Base-by-base conservation (phyloP, 306 rosid species). In the Pterocarpus santalinus region DNA sequence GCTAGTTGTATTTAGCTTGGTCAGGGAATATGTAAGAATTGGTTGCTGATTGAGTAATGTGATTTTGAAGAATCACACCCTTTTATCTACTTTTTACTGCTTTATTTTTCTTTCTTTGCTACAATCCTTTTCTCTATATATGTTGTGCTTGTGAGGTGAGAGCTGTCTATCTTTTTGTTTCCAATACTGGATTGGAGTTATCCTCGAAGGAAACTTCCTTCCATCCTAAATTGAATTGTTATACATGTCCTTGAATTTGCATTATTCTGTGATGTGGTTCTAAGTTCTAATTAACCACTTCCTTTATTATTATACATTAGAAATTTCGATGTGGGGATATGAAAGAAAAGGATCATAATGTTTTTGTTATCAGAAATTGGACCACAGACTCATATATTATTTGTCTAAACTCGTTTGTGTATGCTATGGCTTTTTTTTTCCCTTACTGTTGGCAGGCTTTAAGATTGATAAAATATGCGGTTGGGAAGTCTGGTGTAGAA, bases 401-500 rank as follows among this genome's bases (percentile, higher is more conserved):
- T 39, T 79, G n/a, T 68, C 67, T 76, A 73, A 70, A 6, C 65
- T 33, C 15, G 7, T 41, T 72, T 16, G 3, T 55, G 8, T 55
- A 15, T 82, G 46, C 49, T 83, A 38, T 47, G 68, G 7, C 15
- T 60, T 77, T 74, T 14, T 72, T 8, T 5, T 73, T 46, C 36
- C 13, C 5, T 76, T 30, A 49, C 28, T 83, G 75, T 69, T 78
- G 66, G 75, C 92, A 96, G 98, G 94, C 97, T 77, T 83, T 96
- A 44, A 91, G 99, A 79, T 91, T 96, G 94, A 96, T 93, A 57
- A 96, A 93, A 82, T 96, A 96, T 73, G 74, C 85, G 1, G 94
- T 96, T 85, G 98, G 90, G 36, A 96, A 96, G 85, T 93, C 99
- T 65, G 99, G 99, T 81, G 93, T 86, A 53, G 99, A 96, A 88